Base-by-base conservation (phyloP, 257 asterid genomes). In the Coffea canephora region DNA sequence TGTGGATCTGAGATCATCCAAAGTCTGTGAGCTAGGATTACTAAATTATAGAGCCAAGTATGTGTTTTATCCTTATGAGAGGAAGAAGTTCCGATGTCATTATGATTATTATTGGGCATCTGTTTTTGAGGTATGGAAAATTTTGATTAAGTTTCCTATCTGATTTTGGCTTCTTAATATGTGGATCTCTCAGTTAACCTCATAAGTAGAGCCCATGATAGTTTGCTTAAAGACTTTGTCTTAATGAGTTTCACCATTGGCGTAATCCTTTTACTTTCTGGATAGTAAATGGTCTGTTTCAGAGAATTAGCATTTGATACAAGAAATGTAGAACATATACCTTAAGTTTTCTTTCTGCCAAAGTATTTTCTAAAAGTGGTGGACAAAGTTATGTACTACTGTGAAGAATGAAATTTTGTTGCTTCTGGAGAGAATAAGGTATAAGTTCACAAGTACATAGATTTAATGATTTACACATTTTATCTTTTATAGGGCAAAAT, bases 51-150 rank as follows among this genome's bases (percentile, higher is more conserved):
- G 89, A 82, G 99, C 98, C 71, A 96, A 94, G 86, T 89, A 86
- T 83, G 98, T 91, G 13, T 93, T 95, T 82, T 87, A 94, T 84
- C 97, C 97, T 23, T 84, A 81, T 71, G 97, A 92, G 78, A 85
- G 90, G 62, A 92, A 88, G 85, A 95, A 89, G 77, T 94, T 89
- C 70, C 92, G 99, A 71, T 95, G 99, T 82, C 99, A 82, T 83
- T 91, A 88, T 83, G 99, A 95, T 87, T 95, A 95, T 88, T 95
- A 95, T 57, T 95, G 98, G 99, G 97, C 99, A 78, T 92, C 99
- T 82, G 93, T 95, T 21, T 92, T 95, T 85, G 86, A 95, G 99
- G 99, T 25, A 46, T 19, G 39, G 69, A 55, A 69, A 57, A 50
- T 74, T 74, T 43, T 64, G 46, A 36, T 62, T 52, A 73, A 62